Percentiles rank a stretch among this genome's conserved stretches.
phyloP scores from a whole-genome alignment of 305 asterid species.

The Solanum chacoense region DNA sequence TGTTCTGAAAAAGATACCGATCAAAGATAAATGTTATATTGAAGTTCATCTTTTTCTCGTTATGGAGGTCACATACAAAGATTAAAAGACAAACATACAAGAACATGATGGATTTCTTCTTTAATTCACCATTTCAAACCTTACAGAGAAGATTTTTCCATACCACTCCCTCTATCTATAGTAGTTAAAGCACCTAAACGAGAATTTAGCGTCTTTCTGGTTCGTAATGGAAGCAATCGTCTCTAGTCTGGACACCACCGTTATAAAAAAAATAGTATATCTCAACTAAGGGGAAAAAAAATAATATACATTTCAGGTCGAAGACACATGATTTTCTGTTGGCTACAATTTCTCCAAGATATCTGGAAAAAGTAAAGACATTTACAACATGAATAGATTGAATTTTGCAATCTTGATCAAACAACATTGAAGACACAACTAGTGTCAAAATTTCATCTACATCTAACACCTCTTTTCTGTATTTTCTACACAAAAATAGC shows the following conservation, averaged over 20 bases:
- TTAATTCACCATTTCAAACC: neutral
- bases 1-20: neutral
- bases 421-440: neutral
- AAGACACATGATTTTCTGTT: neutral
- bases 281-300: neutral
- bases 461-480: neutral
- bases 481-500: neutral
- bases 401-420: neutral
- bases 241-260: neutral
- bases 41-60: neutral
- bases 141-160: neutral
- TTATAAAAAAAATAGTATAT: neutral
- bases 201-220: neutral
- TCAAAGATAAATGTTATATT: neutral
- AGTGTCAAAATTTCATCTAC: neutral
- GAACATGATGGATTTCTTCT: neutral
- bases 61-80: neutral
- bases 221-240: neutral
- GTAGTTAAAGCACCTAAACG: neutral
- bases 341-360: neutral
- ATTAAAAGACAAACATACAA: neutral
- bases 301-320: neutral
- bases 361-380: neutral
- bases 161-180: neutral
- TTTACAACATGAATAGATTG: neutral